phyloP scores from a whole-genome alignment of 495 filamentous ascomycete genomes.

The Talaromyces liani region DNA sequence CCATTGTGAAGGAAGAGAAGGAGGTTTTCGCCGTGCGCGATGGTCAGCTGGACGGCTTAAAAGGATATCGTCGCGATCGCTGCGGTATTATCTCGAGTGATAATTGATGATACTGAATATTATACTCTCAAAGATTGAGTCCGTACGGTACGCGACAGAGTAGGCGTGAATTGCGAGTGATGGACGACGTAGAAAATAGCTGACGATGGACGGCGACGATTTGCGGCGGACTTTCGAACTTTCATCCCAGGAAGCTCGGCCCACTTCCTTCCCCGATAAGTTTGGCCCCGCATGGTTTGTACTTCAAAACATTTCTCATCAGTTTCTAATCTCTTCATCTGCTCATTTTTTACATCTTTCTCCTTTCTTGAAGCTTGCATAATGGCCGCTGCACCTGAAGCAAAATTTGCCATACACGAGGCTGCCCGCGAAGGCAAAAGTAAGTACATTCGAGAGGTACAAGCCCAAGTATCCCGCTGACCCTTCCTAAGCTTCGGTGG shows the following conservation, averaged over 20 bases:
- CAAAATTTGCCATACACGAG: constrained; percentile 80
- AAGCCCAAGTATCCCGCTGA: constrained; percentile 4
- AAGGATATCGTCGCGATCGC: neutral
- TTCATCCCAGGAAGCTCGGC: constrained; percentile 8
- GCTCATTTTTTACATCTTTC: neutral
- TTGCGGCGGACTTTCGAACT: constrained; percentile 4
- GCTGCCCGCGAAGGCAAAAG: constrained; percentile 82
- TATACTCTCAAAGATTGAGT: neutral
- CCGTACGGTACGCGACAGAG: neutral
- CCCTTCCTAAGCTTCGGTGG: constrained; percentile 42
- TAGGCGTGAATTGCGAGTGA: neutral
- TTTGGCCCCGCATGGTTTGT: neutral
- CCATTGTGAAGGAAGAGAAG: constrained; percentile 18
- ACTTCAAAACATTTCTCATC: neutral
- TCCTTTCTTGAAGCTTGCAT: neutral
- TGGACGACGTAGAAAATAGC: neutral
- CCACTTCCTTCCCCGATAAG: constrained; percentile 1
- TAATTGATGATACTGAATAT: neutral
- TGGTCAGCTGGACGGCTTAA: neutral
- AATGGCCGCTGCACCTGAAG: constrained; percentile 36
- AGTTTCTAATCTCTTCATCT: neutral
- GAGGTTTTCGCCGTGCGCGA: neutral
- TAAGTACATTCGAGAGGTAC: constrained; percentile 31
- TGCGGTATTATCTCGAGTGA: neutral
- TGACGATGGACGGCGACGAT: neutral